Evolutionary conservation across 116 monocot species (phyloP), one percentile per base, ranked within the genome.

Genomic region (Cymodocea nodosa): DNA sequence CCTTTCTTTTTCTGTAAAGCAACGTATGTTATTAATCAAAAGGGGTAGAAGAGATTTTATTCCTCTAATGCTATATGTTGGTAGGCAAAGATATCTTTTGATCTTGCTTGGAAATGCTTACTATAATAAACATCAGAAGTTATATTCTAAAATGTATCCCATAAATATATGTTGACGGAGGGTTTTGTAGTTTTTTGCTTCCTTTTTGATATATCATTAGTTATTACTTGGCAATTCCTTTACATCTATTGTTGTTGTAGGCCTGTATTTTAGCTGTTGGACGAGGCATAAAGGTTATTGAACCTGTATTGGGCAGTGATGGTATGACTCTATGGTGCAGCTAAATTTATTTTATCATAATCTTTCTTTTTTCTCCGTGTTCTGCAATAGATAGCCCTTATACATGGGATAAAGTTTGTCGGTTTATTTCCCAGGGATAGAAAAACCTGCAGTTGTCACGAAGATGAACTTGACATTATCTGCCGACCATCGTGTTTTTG

Each of bases 251-350:
- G 48, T 59, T 70, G 34, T 36, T 80, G 18, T 52, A 98, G 97
- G 84, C 92, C 56, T 83, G 92, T 58, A 98, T 98, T 82, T 83
- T 98, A 60, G 88, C 97, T 63, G 87, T 98, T 68, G 92, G 97
- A 51, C 81, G 82, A 75, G 97, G 86, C 49, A 91, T 81, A 74
- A 77, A 75, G 30, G 78, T 91, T 64, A 86, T 98, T 17, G 82
- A 86, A 66, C 80, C 91, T 56, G 56, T 82, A 1, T 49, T 69
- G 8, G 80, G 75, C 18, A 68, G 35, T 68, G 88, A 91, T 78
- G 97, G 97, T 97, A 84, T 68, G 68, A 59, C 53, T 0, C 11
- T 39, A 15, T 35, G 9, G 44, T 44, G 44, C 9, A 44, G 6
- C 44, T 44, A 44, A 44, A 44, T 5, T 5, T 44, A 44, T 44